Percentiles rank a stretch among this genome's conserved stretches.
Conservation (phyloP, 2,329 filamentous ascomycete genomes). For the Pezicula rhizophila region DNA sequence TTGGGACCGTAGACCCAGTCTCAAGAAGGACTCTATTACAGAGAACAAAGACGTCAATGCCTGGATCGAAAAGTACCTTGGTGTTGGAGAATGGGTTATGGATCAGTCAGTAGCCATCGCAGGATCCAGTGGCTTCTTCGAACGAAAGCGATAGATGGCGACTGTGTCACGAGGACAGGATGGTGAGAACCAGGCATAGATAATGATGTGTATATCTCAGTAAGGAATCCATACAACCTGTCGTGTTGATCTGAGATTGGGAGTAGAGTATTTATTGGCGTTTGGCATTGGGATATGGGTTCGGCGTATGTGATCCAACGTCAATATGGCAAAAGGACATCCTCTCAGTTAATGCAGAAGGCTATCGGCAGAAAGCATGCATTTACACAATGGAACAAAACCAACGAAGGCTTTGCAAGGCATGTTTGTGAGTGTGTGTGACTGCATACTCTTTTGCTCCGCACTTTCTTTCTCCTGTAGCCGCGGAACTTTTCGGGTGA, state of each 20-base stretch:
- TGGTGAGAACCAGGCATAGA: background rate
- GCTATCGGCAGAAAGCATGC: too few species aligned
- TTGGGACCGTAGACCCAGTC: conserved; percentile 58
- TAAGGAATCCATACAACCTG: background rate
- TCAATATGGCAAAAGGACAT: too few species aligned
- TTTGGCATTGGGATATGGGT: too few species aligned
- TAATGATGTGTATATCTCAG: background rate
- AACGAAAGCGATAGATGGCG: conserved; percentile 64
- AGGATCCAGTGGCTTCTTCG: conserved; percentile 83
- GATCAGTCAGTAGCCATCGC: conserved; percentile 92
- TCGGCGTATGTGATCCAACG: too few species aligned
- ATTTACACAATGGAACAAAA: too few species aligned
- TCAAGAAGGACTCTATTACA: conserved; percentile 79
- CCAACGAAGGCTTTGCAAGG: too few species aligned
- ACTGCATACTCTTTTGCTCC: too few species aligned
- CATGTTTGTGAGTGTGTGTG: too few species aligned
- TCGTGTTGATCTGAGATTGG: background rate
- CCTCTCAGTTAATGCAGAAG: too few species aligned
- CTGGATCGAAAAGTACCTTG: conserved; percentile 91
- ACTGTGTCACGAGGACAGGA: background rate
- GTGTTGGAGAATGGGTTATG: conserved; percentile 96
- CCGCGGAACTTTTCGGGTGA: background rate
- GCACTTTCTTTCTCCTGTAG: background rate
- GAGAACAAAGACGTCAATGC: conserved; percentile 78
- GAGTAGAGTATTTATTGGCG: background rate